Evolutionary conservation across 2,329 filamentous ascomycete genomes (phyloP).

Genomic region (Alternaria triticimaculans): DNA sequence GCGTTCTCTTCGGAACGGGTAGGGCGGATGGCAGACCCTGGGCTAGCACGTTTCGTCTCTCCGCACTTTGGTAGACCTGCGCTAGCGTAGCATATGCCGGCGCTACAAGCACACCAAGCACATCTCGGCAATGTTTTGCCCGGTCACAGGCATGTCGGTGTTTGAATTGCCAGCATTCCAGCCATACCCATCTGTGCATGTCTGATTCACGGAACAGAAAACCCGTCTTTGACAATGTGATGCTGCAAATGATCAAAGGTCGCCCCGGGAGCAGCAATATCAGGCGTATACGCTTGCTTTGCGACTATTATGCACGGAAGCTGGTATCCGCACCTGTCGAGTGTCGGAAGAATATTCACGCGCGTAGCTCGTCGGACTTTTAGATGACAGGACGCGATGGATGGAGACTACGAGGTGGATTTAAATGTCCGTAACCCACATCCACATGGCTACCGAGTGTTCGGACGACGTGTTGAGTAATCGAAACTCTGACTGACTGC

Average conservation of each 20-base stretch:
- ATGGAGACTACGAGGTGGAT: not conserved
- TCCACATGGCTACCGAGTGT: not conserved
- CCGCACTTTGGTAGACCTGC: not conserved
- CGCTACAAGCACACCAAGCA: not conserved
- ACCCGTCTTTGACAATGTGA: not conserved
- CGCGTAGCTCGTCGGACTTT: not conserved
- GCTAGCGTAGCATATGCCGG: conserved; percentile 2
- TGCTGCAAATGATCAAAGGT: not conserved
- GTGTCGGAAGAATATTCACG: not conserved
- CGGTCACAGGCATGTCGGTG: not conserved
- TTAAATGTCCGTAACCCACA: not conserved
- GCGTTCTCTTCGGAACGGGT: conserved; percentile 2
- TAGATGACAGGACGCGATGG: not conserved
- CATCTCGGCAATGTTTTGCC: conserved; percentile 2
- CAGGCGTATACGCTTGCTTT: not conserved
- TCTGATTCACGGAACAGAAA: no score
- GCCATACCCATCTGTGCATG: not conserved
- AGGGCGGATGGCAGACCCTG: not conserved
- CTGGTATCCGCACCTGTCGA: not conserved
- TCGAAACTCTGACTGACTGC: not conserved
- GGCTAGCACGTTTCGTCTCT: conserved; percentile 3
- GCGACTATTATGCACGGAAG: not conserved
- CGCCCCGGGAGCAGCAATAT: not conserved
- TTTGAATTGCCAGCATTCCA: not conserved
- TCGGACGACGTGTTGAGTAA: not conserved